Base-by-base conservation (phyloP, 2,329 filamentous ascomycete species). In the Coniochaeta sp. region DNA sequence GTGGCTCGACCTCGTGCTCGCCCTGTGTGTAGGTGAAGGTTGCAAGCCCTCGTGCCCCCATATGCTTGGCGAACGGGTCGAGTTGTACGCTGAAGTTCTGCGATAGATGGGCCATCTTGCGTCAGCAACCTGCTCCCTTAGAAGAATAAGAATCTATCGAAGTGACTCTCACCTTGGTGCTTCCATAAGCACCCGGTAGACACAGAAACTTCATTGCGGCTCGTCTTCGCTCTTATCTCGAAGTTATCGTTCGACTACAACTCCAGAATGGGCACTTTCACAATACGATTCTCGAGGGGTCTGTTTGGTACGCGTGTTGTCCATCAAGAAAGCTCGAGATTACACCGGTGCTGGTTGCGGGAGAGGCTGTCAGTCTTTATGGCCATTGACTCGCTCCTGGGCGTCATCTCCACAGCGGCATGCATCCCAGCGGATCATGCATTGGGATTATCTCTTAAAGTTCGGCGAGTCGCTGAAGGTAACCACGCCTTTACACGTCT, bases 141-240 rank as follows among this genome's bases (percentile, higher is more conserved):
- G 47, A 9, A 2, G 5, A n/a, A 52, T 52, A 10, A 47, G 4
- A n/a, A n/a, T 32, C 9, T 32, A 17, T 32, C n/a, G 28, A n/a
- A 16, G 9, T 3, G 17, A 24, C 12, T 3, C 65, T 36, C 55
- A 63, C 68, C 64, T 68, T 65, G 50, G 66, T 66, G 55, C 65
- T 69, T 59, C 67, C 69, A 52, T 67, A 70, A 10, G 69, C 67
- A 16, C 69, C 69, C 8, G 66, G 69, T 12, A 70, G 64, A 59
- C 69, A 70, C 5, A 70, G 67, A 52, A 69, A 70, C 62, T 66
- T 70, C 69, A 70, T 70, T 17, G 36, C 62, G 61, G 26, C 22
- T 32, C 24, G 10, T 56, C 3, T 17, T 28, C 2, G 28, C 38
- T 57, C 38, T 57, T 17, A 47, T 22, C 22, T 28, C 10, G 2